Evolutionary conservation across 75 land plant genomes (phyloP).

Genomic region (Isoetes taiwanensis): DNA sequence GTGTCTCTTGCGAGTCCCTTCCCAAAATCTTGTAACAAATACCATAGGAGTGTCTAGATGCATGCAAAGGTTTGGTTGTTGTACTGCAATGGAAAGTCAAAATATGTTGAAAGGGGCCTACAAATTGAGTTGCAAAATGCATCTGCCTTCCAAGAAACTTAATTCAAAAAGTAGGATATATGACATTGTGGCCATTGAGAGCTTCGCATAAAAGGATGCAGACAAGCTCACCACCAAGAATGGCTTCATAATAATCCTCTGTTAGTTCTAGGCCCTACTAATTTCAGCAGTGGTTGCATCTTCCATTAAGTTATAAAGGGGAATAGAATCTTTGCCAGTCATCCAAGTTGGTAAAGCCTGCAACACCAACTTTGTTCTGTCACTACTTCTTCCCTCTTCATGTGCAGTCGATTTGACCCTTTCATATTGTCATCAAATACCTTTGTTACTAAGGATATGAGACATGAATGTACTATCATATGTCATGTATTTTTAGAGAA

Average conservation of each 20-base stretch:
- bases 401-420: constrained; percentile 54
- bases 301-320: constrained; percentile 92
- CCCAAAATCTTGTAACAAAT: no score
- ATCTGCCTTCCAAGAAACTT: no score
- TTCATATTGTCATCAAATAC: constrained; percentile 58
- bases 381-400: constrained; percentile 25
- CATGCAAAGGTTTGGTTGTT: no score
- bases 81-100: no score
- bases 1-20: no score
- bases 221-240: constrained; percentile 17
- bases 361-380: constrained; percentile 56
- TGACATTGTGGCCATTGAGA: no score
- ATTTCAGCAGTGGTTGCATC: constrained; percentile 84
- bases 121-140: no score
- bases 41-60: no score
- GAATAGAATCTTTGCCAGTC: constrained; percentile 72
- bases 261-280: constrained; percentile 79
- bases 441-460: constrained; percentile 47
- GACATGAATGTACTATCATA: constrained; percentile 94
- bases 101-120: no score
- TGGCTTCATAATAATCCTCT: constrained; percentile 44
- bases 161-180: no score
- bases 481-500: no score
- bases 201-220: no score
- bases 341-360: constrained; percentile 89